phyloP scores from a whole-genome alignment of 73 alveolate species.

The Uronychia binucleata region DNA sequence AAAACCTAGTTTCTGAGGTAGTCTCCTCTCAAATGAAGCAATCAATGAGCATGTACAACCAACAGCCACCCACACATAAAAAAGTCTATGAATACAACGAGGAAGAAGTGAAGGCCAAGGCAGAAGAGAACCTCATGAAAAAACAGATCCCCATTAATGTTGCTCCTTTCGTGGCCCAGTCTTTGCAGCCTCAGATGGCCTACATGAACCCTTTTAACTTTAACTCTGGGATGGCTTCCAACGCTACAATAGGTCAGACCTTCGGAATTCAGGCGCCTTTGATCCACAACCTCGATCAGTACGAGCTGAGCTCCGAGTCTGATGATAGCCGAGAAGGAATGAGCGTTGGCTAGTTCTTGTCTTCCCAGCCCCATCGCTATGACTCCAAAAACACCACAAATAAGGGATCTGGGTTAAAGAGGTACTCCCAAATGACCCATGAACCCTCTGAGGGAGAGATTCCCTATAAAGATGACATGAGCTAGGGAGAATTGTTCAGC shows the following conservation, averaged over 20 bases:
- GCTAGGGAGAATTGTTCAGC: neutral
- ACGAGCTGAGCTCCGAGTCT: neutral
- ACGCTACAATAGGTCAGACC: neutral
- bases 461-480: neutral
- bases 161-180: neutral
- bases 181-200: neutral
- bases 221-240: neutral
- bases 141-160: neutral
- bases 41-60: neutral
- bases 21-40: neutral
- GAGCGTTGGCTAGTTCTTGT: neutral
- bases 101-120: neutral
- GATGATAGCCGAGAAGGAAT: neutral
- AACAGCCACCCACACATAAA: neutral
- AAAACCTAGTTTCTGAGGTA: neutral
- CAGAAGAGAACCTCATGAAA: neutral
- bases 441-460: neutral
- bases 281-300: neutral
- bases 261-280: neutral
- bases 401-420: neutral
- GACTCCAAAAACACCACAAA: neutral
- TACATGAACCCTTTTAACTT: neutral
- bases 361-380: too few species aligned
- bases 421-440: conserved; percentile 1
- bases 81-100: neutral